These are phyloP conservation scores for Botryobasidium botryosum DNA, from an alignment of 768 basidiomycete genomes.

Conservation along the genomic window DNA sequence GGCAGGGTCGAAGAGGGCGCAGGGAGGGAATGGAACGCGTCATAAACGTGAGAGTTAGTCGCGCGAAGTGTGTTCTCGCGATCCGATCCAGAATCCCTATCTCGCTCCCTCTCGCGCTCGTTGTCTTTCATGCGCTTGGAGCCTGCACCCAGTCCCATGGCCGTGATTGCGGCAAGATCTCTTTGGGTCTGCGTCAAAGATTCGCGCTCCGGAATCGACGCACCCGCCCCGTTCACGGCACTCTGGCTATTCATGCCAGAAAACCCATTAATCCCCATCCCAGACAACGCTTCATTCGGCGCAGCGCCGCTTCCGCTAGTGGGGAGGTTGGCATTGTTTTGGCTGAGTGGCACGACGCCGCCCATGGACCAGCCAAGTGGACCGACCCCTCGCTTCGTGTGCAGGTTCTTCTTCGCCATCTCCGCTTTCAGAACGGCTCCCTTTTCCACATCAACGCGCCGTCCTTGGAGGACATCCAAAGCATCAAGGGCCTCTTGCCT, in stretches of 20 bases:
- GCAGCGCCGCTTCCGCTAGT: too few species aligned
- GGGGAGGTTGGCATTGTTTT: too few species aligned
- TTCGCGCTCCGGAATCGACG: too few species aligned
- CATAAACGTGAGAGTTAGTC: slow-evolving; percentile 36
- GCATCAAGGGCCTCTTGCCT: slow-evolving; percentile 77
- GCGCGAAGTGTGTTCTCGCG: slow-evolving; percentile 23
- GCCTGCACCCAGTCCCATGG: slow-evolving; percentile 27
- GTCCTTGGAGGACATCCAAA: slow-evolving; percentile 73
- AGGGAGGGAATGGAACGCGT: slow-evolving; percentile 60
- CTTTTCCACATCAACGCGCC: slow-evolving; percentile 82
- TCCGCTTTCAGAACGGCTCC: slow-evolving; percentile 90
- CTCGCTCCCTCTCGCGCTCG: slow-evolving; percentile 26
- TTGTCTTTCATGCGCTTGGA: slow-evolving; percentile 13
- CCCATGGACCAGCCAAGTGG: slow-evolving; percentile 25
- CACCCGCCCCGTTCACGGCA: slow-evolving; percentile 12
- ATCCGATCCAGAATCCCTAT: slow-evolving; percentile 32
- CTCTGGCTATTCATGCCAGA: too few species aligned
- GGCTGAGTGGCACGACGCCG: too few species aligned
- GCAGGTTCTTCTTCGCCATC: slow-evolving; percentile 99
- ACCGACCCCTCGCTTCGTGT: slow-evolving; percentile 85
- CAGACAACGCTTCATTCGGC: too few species aligned
- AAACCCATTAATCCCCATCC: too few species aligned
- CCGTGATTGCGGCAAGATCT: slow-evolving; percentile 30
- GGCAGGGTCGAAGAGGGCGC: slow-evolving; percentile 19
- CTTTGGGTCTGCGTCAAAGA: slow-evolving; percentile 31